A percentile compares a stretch with the other conserved stretches of the same genome.
Evolutionary conservation across 2,329 filamentous ascomycete species (phyloP).

Genomic region (Scolecobasidium constrictum): DNA sequence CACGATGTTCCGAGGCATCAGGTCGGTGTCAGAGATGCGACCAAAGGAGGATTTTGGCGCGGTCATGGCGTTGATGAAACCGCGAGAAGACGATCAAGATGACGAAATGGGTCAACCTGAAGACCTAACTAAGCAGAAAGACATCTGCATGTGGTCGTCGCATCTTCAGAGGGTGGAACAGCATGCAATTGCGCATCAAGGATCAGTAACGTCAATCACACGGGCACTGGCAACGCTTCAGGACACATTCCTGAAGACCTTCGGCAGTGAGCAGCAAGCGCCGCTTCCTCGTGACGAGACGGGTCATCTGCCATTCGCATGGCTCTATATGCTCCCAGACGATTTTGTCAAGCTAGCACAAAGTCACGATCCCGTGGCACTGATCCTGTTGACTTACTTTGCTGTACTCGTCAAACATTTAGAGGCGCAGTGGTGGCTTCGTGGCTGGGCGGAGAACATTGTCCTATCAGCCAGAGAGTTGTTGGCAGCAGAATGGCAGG

Average conservation of each 20-base stretch:
- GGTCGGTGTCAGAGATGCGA: neutral
- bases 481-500: neutral
- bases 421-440: neutral
- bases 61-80: neutral
- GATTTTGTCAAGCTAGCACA: neutral
- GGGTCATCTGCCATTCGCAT: neutral
- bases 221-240: neutral
- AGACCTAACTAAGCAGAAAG: neutral
- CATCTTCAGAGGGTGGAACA: neutral
- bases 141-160: neutral
- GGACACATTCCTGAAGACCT: neutral
- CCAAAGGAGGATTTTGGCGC: neutral
- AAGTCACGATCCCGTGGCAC: neutral
- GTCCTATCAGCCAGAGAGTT: neutral
- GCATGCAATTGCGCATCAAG: neutral
- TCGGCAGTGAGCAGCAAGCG: neutral
- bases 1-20: neutral
- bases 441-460: neutral
- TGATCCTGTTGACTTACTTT: neutral
- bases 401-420: neutral
- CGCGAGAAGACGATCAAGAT: neutral
- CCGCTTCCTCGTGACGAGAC: neutral
- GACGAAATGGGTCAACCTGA: neutral
- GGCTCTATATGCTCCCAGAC: neutral
- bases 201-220: neutral